Percentiles rank a stretch among this genome's conserved stretches.
These are phyloP conservation scores for Mucor plumbeus DNA, from an alignment of 371 early-diverging fungal genomes.

Conservation along the genomic window DNA sequence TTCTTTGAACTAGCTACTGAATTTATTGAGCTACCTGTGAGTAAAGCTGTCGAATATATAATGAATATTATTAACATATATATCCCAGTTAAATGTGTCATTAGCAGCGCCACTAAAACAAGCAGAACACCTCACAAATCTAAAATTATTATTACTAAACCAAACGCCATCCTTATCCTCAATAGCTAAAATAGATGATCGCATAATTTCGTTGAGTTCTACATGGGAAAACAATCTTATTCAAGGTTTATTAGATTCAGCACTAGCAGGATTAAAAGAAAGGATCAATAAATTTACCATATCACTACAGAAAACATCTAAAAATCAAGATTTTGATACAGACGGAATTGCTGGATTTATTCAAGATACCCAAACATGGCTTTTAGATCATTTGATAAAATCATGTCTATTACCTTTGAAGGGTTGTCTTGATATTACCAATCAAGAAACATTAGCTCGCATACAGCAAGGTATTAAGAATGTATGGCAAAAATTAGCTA, in stretches of 20 bases:
- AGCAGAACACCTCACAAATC: conserved; percentile 18
- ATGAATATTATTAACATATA: background rate
- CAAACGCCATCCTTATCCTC: conserved; percentile 23
- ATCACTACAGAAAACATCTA: background rate
- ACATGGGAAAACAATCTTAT: conserved; percentile 40
- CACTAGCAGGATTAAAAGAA: conserved; percentile 24
- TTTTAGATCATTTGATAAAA: conserved; percentile 36
- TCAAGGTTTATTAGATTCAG: conserved; percentile 22
- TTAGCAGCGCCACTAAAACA: conserved; percentile 21
- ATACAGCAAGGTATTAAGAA: conserved; percentile 31
- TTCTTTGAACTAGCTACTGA: conserved; percentile 25
- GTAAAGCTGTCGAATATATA: background rate
- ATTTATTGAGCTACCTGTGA: conserved; percentile 30
- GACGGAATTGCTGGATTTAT: conserved; percentile 33
- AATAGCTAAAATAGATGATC: conserved; percentile 22
- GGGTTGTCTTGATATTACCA: conserved; percentile 38
- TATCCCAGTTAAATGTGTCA: conserved; percentile 16
- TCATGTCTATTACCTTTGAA: conserved; percentile 44
- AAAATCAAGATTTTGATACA: conserved; percentile 17
- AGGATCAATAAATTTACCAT: conserved; percentile 21
- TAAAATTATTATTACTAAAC: conserved; percentile 15
- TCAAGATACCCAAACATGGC: conserved; percentile 51
- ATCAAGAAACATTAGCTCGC: conserved; percentile 24
- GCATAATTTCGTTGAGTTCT: conserved; percentile 24
- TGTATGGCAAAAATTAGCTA: conserved; percentile 44